phyloP scores from a whole-genome alignment of 768 basidiomycete genomes.

The Paxillus involutus region DNA sequence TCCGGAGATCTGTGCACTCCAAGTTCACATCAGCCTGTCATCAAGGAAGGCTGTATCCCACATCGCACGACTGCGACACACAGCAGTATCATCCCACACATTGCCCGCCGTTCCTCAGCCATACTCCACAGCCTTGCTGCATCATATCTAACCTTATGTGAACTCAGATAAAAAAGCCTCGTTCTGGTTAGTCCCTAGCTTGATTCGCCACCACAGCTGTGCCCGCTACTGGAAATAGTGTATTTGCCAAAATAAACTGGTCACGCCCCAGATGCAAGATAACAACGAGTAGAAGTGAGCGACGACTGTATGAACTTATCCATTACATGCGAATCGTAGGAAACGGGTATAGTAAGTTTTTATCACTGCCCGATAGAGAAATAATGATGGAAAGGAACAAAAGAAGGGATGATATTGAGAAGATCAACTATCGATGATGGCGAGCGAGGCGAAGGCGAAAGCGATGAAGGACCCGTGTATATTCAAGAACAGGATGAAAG shows the following conservation, averaged over 20 bases:
- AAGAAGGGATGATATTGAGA: background rate
- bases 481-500: slow-evolving; percentile 4
- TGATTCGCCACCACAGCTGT: background rate
- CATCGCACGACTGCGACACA: background rate
- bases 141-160: background rate
- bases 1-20: too few relatives aligned
- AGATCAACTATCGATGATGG: slow-evolving; percentile 2
- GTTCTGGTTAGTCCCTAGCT: background rate
- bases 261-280: too few relatives aligned
- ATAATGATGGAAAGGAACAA: background rate
- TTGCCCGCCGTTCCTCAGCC: background rate
- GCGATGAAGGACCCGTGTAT: slow-evolving; percentile 5
- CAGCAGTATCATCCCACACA: background rate
- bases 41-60: background rate
- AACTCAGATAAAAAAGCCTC: background rate
- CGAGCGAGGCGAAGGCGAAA: slow-evolving; percentile 3
- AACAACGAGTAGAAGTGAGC: background rate
- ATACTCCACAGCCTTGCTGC: too few relatives aligned
- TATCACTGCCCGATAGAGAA: background rate
- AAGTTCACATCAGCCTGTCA: too few relatives aligned
- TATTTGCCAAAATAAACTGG: too few relatives aligned
- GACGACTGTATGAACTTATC: slow-evolving; percentile 6
- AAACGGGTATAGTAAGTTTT: slow-evolving; percentile 17
- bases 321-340: slow-evolving; percentile 21
- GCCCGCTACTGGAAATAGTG: too few relatives aligned